Base-by-base conservation (phyloP, 192 early-diverging fungal genomes). In the Coemansia sp. region DNA sequence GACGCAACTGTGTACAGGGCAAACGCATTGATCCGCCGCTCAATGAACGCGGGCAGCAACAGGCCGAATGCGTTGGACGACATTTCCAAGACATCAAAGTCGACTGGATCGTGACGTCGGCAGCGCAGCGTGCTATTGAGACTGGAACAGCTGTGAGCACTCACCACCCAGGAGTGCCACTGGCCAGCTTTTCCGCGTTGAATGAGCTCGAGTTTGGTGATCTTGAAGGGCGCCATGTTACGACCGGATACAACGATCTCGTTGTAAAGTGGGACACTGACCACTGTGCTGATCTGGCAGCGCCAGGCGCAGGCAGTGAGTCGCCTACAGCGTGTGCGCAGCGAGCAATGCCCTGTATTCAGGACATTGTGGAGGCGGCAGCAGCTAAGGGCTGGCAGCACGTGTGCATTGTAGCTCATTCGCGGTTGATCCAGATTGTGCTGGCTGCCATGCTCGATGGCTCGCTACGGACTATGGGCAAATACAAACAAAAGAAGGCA, bases 1-100 rank as follows among this genome's bases (percentile, higher is more conserved):
- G 51, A 21, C 62, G 23, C 50, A 69, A 73, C 69, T 70, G 72
- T 61, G 68, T 81, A 35, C 78, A 81, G 50, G 78, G 78, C 51
- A 57, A 39, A 58, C 72, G 72, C 51, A 58, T 81, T 38, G 66
- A 81, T 55, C 72, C 78, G 19, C 78, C 78, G 23, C 72, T 81
- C 43, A 81, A 81, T 59, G 68, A 71, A 25, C 65, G 62, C 41
- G 78, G 78, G 31, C 53, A 27, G 39, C 47, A n/a, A 8, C 78
- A 81, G 61, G 78, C 72, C 0, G 54, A 25, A 16, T 65, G 51
- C 55, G 58, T 75, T 22, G 78, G 78, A 0, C 25, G 67, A 54
- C 78, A 69, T 41, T 75, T 81, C 53, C 48, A 45, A 37, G 7
- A 27, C 21, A 25, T 49, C 19, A 47, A 58, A n/a, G 65, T 81